Evolutionary conservation across 78 protist genomes (phyloP), one percentile per base, ranked within the genome.

Genomic region (Dictyostelium citrinum): DNA sequence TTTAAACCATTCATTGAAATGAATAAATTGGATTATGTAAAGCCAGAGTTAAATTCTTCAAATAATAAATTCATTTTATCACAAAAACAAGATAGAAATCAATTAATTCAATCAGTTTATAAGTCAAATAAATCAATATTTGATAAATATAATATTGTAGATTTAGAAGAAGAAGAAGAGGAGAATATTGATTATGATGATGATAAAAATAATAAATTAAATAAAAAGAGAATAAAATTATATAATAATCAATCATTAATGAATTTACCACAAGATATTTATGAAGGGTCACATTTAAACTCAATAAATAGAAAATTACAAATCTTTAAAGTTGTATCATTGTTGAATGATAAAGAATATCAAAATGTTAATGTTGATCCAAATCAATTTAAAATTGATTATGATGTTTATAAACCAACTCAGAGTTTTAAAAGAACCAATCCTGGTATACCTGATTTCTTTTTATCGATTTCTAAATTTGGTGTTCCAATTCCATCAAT

Each of bases 361-460:
- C 60, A 46, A 45, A 39, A 41, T 10, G 61, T 11, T 24, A 33
- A n/a, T 20, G 31, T 35, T 41, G 24, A 64, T 31, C 24, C 14
- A n/a, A 37, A 24, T 2, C 27, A 24, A 68, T 24, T 35, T 83
- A 6, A 17, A 29, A 72, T 83, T 5, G 90, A 83, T 35, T 83
- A 83, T 35, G 64, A 83, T 72, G 72, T 83, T 33, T 83, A 83
- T 72, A 70, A 72, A 83, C 90, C 90, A n/a, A 29, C 24, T 14
- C 24, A 22, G 14, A 35, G 33, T 27, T 83, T 83, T 72, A 83
- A 83, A 72, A 83, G 74, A 46, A 51, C 81, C 2, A 37, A n/a
- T 24, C 90, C 90, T 9, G 90, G 90, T n/a, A 43, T n/a, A 33
- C 90, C 90, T 7, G 90, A 83, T 51, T 72, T 83, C 35, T 43